These are phyloP conservation scores for Chrysoporthe cubensis DNA, from an alignment of 2,329 filamentous ascomycete genomes.

Conservation along the genomic window DNA sequence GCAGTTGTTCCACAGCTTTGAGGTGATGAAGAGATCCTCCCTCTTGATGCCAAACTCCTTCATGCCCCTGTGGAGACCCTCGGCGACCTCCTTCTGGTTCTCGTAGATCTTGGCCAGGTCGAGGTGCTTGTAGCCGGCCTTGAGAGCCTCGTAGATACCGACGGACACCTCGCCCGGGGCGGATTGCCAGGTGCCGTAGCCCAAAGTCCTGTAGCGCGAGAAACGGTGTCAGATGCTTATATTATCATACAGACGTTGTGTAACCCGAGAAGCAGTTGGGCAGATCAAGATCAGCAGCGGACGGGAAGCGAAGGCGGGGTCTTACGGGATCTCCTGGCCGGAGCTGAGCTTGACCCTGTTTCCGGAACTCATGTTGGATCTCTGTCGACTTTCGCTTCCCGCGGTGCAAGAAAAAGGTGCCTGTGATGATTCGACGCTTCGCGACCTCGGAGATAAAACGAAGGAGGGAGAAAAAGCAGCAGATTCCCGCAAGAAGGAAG, in stretches of 20 bases:
- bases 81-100: slow-evolving; percentile 65
- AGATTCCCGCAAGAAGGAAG: background rate
- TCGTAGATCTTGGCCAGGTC: slow-evolving; percentile 60
- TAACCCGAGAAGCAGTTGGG: background rate
- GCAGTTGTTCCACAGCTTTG: slow-evolving; percentile 70
- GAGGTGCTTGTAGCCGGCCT: slow-evolving; percentile 67
- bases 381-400: background rate
- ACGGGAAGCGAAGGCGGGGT: slow-evolving; percentile 34
- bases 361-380: slow-evolving; percentile 55
- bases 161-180: slow-evolving; percentile 65
- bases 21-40: slow-evolving; percentile 65
- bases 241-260: background rate
- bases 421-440: background rate
- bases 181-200: slow-evolving; percentile 69
- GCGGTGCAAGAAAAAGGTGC: background rate
- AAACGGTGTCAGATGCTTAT: slow-evolving; percentile 3
- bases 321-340: slow-evolving; percentile 64
- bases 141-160: slow-evolving; percentile 67
- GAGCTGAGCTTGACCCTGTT: slow-evolving; percentile 63
- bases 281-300: background rate
- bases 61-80: slow-evolving; percentile 55
- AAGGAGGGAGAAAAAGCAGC: background rate
- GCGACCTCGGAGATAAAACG: background rate
- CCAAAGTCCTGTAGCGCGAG: slow-evolving; percentile 24
- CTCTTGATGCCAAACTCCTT: slow-evolving; percentile 55